Evolutionary conservation across 768 basidiomycete species (phyloP).

Genomic region (Collybiopsis luxurians): DNA sequence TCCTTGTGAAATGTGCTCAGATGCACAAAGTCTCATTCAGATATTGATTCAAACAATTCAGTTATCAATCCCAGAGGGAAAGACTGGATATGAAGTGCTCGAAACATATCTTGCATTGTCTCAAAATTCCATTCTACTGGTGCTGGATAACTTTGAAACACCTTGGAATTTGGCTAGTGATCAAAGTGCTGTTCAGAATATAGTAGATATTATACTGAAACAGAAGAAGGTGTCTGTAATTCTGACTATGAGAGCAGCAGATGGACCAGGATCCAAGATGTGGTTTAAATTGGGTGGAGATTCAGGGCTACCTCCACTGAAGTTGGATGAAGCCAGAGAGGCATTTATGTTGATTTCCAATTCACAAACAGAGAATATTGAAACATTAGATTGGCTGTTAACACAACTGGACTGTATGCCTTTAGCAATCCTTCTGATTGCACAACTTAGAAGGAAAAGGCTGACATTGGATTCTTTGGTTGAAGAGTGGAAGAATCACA

Average conservation of each 20-base stretch:
- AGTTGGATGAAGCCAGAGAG: not conserved
- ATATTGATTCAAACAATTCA: not conserved
- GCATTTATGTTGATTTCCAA: not conserved
- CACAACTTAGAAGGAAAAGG: no score
- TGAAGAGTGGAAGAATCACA: no score
- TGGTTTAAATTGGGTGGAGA: not conserved
- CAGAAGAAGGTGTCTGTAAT: not conserved
- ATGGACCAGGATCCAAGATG: not conserved
- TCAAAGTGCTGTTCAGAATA: not conserved
- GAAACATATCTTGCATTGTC: not conserved
- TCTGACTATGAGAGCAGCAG: slow-evolving; percentile 7
- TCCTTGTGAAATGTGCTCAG: not conserved
- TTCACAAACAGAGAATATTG: not conserved
- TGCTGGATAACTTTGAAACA: slow-evolving; percentile 10
- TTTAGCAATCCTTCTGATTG: no score
- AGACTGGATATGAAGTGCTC: not conserved
- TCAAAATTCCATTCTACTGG: not conserved
- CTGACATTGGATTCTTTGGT: no score
- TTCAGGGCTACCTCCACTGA: not conserved
- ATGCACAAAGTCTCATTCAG: not conserved
- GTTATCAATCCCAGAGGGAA: not conserved
- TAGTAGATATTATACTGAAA: not conserved
- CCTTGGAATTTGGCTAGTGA: not conserved
- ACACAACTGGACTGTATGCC: not conserved
- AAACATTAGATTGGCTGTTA: not conserved